A percentile compares a stretch with the other conserved stretches of the same genome.
phyloP scores from a whole-genome alignment of 2,329 filamentous ascomycete species.

The Emergomyces pasteurianus region DNA sequence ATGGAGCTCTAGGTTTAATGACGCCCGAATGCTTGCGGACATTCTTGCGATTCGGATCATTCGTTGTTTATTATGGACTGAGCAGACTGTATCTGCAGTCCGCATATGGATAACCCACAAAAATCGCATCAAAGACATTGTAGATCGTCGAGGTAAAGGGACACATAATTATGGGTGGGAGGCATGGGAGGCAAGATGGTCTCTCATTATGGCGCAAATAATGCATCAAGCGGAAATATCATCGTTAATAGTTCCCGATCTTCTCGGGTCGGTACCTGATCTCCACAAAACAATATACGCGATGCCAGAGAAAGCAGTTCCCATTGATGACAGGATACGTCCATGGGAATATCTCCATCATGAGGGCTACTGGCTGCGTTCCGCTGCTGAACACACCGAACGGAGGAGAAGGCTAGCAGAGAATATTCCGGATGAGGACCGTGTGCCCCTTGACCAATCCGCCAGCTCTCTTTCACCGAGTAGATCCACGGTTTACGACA shows the following conservation, averaged over 20 bases:
- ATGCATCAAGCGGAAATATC: slow-evolving; percentile 42
- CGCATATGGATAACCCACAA: slow-evolving; percentile 71
- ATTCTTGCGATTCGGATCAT: slow-evolving; percentile 67
- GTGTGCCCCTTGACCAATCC: slow-evolving; percentile 42
- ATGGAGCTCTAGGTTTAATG: slow-evolving; percentile 84
- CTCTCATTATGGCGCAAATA: slow-evolving; percentile 48
- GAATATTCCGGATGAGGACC: slow-evolving; percentile 48
- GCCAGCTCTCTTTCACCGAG: slow-evolving; percentile 44
- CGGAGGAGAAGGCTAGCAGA: slow-evolving; percentile 39
- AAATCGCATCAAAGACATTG: slow-evolving; percentile 58
- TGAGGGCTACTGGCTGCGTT: slow-evolving; percentile 49
- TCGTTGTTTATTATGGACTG: slow-evolving; percentile 69
- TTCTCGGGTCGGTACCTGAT: slow-evolving; percentile 15
- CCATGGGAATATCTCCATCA: slow-evolving; percentile 52
- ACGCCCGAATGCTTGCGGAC: slow-evolving; percentile 81
- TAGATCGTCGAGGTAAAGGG: slow-evolving; percentile 74
- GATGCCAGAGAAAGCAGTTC: slow-evolving; percentile 40
- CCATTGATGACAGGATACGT: slow-evolving; percentile 37
- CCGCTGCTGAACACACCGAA: slow-evolving; percentile 41
- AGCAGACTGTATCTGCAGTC: slow-evolving; percentile 66
- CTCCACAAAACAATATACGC: slow-evolving; percentile 31
- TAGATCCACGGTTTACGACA: slow-evolving; percentile 45
- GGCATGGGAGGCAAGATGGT: slow-evolving; percentile 77
- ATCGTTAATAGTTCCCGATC: slow-evolving; percentile 26
- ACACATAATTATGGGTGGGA: slow-evolving; percentile 86